Evolutionary conservation across 73 alveolate genomes (phyloP), one percentile per base, ranked within the genome.

Genomic region (Tetrahymena malaccensis): DNA sequence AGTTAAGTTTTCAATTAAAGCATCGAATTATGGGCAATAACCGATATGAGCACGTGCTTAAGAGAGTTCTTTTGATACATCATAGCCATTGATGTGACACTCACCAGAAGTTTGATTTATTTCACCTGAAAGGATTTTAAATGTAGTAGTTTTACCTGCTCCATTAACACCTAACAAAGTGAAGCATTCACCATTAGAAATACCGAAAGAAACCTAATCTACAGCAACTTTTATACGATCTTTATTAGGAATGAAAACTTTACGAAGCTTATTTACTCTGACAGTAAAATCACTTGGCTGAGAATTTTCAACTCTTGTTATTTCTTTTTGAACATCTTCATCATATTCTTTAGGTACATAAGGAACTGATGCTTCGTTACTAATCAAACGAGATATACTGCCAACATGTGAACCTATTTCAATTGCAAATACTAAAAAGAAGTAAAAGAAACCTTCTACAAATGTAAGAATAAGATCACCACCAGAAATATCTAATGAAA

Each of bases 131-230:
- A 99, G 98, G 27, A 98, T 96, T 96, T 98, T 99, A 95, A 99
- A 99, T 38, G 99, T 98, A 0, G 99, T 98, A 22, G 99, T 98
- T 96, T 99, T 99, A 37, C 99, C 99, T 50, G 99, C 99, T 85
- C 99, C 99, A 93, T 99, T 98, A n/a, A 98, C 99, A 55, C 99
- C 99, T 34, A 99, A 95, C 33, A 99, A 97, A 1, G 99, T 99
- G 96, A 99, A 99, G 94, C 99, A 98, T 96, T 99, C 99, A 38
- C 99, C 99, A 94, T 99, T 97, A 84, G 98, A 98, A 35, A 99
- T 96, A 85, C 99, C 99, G 94, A 99, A 98, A 35, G 98, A 95
- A n/a, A 98, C 97, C 50, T 97, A 97, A 94, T 98, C 97, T 21
- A 99, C 99, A 38, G 99, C 99, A 0, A 96, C 97, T 70, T 96